Percentiles rank a stretch among this genome's conserved stretches.
Evolutionary conservation across 352 stramenopile genomes (phyloP).

Genomic region (Phytophthora multivora): DNA sequence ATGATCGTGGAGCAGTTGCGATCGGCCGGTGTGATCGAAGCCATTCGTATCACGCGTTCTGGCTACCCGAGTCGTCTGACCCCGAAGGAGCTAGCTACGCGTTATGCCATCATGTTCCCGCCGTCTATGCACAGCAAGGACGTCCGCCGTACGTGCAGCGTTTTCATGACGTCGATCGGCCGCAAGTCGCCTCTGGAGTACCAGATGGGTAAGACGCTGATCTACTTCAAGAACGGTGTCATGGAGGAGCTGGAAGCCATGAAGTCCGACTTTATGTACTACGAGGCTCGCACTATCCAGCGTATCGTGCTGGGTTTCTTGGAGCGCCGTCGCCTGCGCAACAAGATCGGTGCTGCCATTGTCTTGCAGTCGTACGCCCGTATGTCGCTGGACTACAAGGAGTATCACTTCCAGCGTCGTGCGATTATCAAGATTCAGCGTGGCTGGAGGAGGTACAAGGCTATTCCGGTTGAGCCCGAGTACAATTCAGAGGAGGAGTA

Average conservation of each 20-base stretch:
- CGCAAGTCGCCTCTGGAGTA: constrained; percentile 87
- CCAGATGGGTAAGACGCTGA: constrained; percentile 93
- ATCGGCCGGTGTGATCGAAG: constrained; percentile 92
- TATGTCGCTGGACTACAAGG: constrained; percentile 76
- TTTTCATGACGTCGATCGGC: constrained; percentile 86
- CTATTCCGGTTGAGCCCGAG: constrained; percentile 35
- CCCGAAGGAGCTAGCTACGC: constrained; percentile 74
- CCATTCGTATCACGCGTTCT: constrained; percentile 91
- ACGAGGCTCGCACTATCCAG: constrained; percentile 88
- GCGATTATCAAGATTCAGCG: constrained; percentile 78
- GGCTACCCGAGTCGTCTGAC: constrained; percentile 93
- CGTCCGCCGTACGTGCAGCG: constrained; percentile 70
- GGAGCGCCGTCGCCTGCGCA: constrained; percentile 67
- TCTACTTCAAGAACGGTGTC: constrained; percentile 96
- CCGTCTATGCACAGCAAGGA: constrained; percentile 87
- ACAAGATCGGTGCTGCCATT: constrained; percentile 72
- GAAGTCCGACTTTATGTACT: constrained; percentile 92
- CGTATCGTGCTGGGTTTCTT: constrained; percentile 83
- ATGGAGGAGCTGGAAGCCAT: constrained; percentile 95
- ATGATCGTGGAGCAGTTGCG: constrained; percentile 92
- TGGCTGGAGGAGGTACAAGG: constrained; percentile 61
- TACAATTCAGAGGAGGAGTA: constrained; percentile 48
- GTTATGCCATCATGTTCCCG: constrained; percentile 90
- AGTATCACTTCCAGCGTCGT: constrained; percentile 73
- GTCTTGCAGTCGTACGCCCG: constrained; percentile 83